phyloP scores from a whole-genome alignment of 1,139 yeast species.

The Petasospora rhodanensis region DNA sequence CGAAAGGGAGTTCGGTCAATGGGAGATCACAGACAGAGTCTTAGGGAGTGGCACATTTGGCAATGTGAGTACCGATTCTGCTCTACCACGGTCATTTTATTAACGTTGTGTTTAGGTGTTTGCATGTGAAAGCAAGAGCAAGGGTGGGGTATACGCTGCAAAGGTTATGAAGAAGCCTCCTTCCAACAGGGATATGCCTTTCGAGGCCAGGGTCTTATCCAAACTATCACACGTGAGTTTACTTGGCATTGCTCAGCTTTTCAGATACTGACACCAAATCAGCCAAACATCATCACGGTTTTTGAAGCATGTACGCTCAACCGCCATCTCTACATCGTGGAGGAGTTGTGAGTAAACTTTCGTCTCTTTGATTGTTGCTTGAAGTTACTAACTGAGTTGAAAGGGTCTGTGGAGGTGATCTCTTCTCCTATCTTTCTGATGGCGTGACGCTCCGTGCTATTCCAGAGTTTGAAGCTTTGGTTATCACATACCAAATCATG shows the following conservation, averaged over 20 bases:
- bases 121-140: constrained; percentile 26
- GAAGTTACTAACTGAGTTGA: not conserved
- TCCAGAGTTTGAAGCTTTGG: constrained; percentile 49
- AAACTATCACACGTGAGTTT: constrained; percentile 37
- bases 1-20: constrained; percentile 28
- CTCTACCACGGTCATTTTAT: too few species aligned
- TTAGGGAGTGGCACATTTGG: constrained; percentile 65
- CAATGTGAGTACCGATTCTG: constrained; percentile 31
- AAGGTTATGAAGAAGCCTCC: constrained; percentile 38
- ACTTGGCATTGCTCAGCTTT: not conserved
- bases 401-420: constrained; percentile 57
- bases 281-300: constrained; percentile 43
- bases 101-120: constrained; percentile 20
- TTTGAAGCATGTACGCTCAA: constrained; percentile 37
- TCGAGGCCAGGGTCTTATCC: constrained; percentile 40
- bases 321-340: constrained; percentile 41
- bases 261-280: constrained; percentile 18
- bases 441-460: constrained; percentile 38
- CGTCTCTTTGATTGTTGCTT: not conserved
- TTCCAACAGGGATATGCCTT: constrained; percentile 23
- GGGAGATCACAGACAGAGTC: constrained; percentile 40
- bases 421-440: constrained; percentile 53
- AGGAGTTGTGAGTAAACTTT: constrained; percentile 35
- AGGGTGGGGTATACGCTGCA: constrained; percentile 40
- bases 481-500: constrained; percentile 53